These are phyloP conservation scores for Phytophthora aleatoria DNA, from an alignment of 352 stramenopile species.

Conservation along the genomic window DNA sequence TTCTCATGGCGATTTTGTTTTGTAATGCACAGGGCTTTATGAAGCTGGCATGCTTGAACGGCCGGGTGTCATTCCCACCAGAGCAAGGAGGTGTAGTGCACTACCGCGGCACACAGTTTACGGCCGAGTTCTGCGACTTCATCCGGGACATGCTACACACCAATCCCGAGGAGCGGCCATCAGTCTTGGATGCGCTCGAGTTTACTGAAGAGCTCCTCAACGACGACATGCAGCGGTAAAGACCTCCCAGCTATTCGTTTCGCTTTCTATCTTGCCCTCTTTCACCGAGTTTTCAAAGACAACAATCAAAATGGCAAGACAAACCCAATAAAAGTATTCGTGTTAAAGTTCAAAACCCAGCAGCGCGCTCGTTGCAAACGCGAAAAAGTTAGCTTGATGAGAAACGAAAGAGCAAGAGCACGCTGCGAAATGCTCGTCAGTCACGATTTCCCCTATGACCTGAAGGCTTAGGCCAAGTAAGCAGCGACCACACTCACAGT, in stretches of 20 bases:
- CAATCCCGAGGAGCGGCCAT: constrained; percentile 81
- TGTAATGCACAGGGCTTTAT: constrained; percentile 68
- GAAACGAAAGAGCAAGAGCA: constrained; percentile 14
- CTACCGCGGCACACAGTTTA: constrained; percentile 70
- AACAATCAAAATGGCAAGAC: constrained; percentile 1
- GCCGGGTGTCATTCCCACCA: constrained; percentile 75
- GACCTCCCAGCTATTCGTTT: not conserved
- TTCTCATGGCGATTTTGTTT: constrained; percentile 9
- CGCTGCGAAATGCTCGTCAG: not conserved
- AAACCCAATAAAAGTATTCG: constrained; percentile 31
- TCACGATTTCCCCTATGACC: constrained; percentile 2
- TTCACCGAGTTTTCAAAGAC: constrained; percentile 11
- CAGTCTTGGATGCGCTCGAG: constrained; percentile 78
- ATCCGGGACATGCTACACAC: constrained; percentile 88
- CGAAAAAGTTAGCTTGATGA: constrained; percentile 10
- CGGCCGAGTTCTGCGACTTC: constrained; percentile 86
- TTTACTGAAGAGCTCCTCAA: constrained; percentile 82
- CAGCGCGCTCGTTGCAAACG: constrained; percentile 9
- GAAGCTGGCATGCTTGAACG: constrained; percentile 83
- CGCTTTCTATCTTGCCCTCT: not conserved
- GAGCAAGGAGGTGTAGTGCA: constrained; percentile 71
- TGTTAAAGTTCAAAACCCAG: constrained; percentile 28
- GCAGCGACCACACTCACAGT: constrained; percentile 33
- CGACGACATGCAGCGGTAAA: constrained; percentile 63
- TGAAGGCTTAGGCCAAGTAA: constrained; percentile 30